Evolutionary conservation across 2,329 filamentous ascomycete species (phyloP).

Genomic region (Fusarium tanahbumbuense): DNA sequence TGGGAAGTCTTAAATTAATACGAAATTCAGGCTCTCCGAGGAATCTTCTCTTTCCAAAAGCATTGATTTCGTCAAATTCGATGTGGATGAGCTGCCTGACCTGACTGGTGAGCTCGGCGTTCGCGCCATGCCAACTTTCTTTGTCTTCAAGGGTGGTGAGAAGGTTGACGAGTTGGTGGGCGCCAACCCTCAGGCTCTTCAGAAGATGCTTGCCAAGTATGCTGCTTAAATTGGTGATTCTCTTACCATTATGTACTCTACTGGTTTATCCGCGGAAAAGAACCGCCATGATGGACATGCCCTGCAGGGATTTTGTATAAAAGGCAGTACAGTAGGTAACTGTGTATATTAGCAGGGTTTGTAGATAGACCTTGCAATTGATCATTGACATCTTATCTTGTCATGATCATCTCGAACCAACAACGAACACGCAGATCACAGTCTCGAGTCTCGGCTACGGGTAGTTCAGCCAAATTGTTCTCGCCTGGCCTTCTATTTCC

Average conservation of each 20-base stretch:
- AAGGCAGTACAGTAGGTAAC: neutral
- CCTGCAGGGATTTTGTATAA: neutral
- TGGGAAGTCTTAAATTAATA: neutral
- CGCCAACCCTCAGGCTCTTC: conserved; percentile 71
- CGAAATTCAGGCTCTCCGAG: conserved; percentile 41
- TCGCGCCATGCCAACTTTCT: conserved; percentile 93
- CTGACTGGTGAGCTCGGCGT: conserved; percentile 82
- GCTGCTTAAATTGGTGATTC: conserved; percentile 6
- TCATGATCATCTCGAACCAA: neutral
- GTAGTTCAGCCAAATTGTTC: conserved; percentile 11
- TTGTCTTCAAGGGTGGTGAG: conserved; percentile 83
- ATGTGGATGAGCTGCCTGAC: conserved; percentile 84
- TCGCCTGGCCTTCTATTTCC: conserved; percentile 29
- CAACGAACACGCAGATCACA: neutral
- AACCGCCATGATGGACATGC: neutral
- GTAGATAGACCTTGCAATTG: conserved; percentile 4
- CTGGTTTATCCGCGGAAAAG: neutral
- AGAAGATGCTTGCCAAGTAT: conserved; percentile 35
- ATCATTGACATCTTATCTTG: neutral
- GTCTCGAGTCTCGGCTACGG: conserved; percentile 11
- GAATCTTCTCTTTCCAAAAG: conserved; percentile 64
- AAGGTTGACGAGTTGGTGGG: conserved; percentile 81
- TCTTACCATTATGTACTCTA: neutral
- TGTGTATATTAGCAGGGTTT: conserved; percentile 24
- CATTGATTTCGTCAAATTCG: conserved; percentile 85